phyloP scores from a whole-genome alignment of 768 basidiomycete genomes.

The Lactifluus hygrophoroides region DNA sequence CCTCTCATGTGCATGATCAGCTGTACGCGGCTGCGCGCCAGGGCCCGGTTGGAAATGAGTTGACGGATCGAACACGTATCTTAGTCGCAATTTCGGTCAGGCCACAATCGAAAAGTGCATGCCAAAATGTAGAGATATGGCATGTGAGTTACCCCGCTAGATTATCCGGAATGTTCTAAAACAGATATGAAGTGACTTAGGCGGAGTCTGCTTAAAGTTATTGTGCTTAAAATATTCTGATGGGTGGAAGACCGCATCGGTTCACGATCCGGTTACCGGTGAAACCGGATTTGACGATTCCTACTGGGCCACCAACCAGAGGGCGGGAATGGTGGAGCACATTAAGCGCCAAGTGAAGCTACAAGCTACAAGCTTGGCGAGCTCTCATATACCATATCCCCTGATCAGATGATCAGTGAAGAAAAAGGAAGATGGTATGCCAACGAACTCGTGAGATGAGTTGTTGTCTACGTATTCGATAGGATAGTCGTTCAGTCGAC shows the following conservation, averaged over 20 bases:
- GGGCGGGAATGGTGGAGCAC: not conserved
- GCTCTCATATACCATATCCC: not conserved
- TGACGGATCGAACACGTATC: not conserved
- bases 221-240: not conserved
- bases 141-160: not conserved
- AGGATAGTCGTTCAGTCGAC: not conserved
- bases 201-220: not conserved
- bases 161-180: not conserved
- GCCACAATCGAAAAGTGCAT: not conserved
- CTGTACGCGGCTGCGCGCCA: not conserved
- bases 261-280: not conserved
- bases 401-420: not conserved
- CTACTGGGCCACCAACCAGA: not conserved
- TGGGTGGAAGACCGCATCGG: not conserved
- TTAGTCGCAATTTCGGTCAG: not conserved
- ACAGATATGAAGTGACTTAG: not conserved
- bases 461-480: not conserved
- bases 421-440: not conserved
- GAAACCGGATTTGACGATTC: not conserved
- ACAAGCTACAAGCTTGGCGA: slow-evolving; percentile 13
- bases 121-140: not conserved
- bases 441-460: not conserved
- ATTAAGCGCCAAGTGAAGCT: slow-evolving; percentile 8
- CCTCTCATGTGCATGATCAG: slow-evolving; percentile 2
- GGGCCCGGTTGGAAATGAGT: not conserved